These are phyloP conservation scores for Pneumocystis canis DNA, from an alignment of 1,139 yeast genomes.

Conservation along the genomic window DNA sequence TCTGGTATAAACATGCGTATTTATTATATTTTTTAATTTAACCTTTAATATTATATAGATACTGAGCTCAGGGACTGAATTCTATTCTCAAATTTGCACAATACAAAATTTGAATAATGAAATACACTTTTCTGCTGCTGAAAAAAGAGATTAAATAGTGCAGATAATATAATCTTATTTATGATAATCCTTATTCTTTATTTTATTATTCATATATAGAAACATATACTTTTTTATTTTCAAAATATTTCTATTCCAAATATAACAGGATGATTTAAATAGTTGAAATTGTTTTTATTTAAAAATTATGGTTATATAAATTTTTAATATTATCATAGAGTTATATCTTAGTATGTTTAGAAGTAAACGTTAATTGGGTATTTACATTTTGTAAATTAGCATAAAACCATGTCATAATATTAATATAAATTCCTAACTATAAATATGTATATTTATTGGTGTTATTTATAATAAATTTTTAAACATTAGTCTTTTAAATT, in stretches of 20 bases:
- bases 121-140: neutral
- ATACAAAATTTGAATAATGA: neutral
- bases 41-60: neutral
- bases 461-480: neutral
- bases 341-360: neutral
- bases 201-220: neutral
- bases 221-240: too few relatives aligned
- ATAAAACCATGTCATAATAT: neutral
- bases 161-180: neutral
- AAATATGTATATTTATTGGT: neutral
- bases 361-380: neutral
- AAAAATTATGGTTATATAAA: neutral
- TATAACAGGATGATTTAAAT: neutral
- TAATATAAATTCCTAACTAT: neutral
- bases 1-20: neutral
- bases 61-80: neutral
- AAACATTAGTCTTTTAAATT: too few relatives aligned
- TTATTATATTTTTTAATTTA: neutral
- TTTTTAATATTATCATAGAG: neutral
- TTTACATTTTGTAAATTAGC: neutral
- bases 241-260: too few relatives aligned
- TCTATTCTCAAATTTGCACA: neutral
- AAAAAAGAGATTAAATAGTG: neutral
- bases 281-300: neutral
- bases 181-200: neutral